Conservation (phyloP, 2,329 filamentous ascomycete species). For the Didymella sp. region DNA sequence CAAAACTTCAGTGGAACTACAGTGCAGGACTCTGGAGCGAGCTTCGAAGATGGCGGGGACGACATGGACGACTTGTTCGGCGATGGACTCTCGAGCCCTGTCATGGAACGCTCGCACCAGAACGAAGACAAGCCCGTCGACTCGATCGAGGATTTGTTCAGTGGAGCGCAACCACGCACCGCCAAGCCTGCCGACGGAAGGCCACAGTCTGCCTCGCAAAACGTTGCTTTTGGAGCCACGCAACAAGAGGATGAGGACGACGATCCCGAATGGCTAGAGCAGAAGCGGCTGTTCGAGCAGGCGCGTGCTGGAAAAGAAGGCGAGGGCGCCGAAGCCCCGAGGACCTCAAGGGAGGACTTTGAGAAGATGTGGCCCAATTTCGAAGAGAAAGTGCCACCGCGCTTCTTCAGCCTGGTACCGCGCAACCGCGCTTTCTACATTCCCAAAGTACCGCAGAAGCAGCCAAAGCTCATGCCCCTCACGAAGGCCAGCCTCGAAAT, state of each 20-base stretch:
- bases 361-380: constrained; percentile 84
- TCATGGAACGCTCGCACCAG: constrained; percentile 35
- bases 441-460: constrained; percentile 78
- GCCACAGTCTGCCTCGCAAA: constrained; percentile 28
- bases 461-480: constrained; percentile 80
- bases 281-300: constrained; percentile 43
- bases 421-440: constrained; percentile 79
- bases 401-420: constrained; percentile 83
- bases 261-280: constrained; percentile 44
- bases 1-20: constrained; percentile 44
- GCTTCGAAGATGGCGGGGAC: constrained; percentile 18
- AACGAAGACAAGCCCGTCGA: constrained; percentile 50
- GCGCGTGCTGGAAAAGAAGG: constrained; percentile 45
- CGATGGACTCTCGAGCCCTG: constrained; percentile 34
- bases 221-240: constrained; percentile 24
- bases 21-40: constrained; percentile 59
- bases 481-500: constrained; percentile 90
- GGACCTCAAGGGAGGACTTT: constrained; percentile 77
- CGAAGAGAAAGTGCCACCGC: constrained; percentile 74
- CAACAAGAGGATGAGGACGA: constrained; percentile 43
- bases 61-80: constrained; percentile 42
- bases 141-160: constrained; percentile 37
- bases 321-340: constrained; percentile 66
- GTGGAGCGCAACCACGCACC: constrained; percentile 13
- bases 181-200: constrained; percentile 21